A percentile compares a stretch with the other conserved stretches of the same genome.
phyloP scores from a whole-genome alignment of 108 stramenopile species.

The Pseudonitzschia multiseries region DNA sequence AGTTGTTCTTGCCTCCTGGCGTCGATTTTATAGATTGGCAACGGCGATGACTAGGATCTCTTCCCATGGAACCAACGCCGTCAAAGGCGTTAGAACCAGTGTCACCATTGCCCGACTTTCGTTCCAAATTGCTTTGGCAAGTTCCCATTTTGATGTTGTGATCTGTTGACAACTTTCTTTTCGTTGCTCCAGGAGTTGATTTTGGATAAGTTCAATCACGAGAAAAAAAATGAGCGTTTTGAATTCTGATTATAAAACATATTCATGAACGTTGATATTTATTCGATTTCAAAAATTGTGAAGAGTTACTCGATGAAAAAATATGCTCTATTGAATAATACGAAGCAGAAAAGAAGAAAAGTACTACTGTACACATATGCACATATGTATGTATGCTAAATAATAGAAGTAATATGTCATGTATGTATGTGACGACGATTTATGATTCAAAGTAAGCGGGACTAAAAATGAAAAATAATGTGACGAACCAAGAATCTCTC shows the following conservation, averaged over 20 bases:
- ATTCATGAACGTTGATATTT: neutral
- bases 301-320: neutral
- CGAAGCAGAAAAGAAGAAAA: too few species aligned
- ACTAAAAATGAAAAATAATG: neutral
- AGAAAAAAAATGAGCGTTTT: neutral
- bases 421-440: neutral
- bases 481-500: neutral
- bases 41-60: neutral
- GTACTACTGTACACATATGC: too few species aligned
- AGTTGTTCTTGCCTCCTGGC: neutral
- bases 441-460: neutral
- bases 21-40: slow-evolving; percentile 1
- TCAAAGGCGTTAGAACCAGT: neutral
- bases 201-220: neutral
- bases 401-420: neutral
- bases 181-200: neutral
- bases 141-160: slow-evolving; percentile 3
- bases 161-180: neutral
- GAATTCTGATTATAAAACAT: neutral
- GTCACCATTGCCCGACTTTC: neutral
- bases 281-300: neutral
- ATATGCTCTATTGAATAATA: too few species aligned
- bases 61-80: neutral
- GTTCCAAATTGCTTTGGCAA: neutral
- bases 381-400: neutral